phyloP scores from a whole-genome alignment of 2,329 filamentous ascomycete genomes.

The Paracorniculantispora psalliotae region DNA sequence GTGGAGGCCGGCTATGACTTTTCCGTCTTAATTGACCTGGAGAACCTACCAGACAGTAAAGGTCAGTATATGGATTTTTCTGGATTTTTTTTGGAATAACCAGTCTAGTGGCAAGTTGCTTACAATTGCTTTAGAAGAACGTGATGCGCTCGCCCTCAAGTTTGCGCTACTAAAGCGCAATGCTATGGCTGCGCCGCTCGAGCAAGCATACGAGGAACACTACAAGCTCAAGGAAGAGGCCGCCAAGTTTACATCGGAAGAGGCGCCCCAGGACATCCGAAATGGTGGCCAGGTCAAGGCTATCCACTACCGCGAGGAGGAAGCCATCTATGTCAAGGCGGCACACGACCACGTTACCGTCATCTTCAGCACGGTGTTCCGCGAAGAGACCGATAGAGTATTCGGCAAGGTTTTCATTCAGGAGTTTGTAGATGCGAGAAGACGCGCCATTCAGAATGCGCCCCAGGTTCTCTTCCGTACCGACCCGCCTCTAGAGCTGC shows the following conservation, averaged over 20 bases:
- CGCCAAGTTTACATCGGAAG: constrained; percentile 87
- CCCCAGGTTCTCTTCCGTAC: constrained; percentile 96
- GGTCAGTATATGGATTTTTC: constrained; percentile 39
- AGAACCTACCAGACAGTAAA: constrained; percentile 76
- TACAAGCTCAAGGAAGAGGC: constrained; percentile 81
- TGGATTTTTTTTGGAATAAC: not conserved
- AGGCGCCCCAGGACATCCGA: constrained; percentile 81
- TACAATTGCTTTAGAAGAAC: constrained; percentile 56
- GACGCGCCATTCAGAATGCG: constrained; percentile 94
- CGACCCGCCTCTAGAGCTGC: constrained; percentile 86
- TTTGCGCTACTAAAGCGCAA: constrained; percentile 94
- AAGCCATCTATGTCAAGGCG: constrained; percentile 98
- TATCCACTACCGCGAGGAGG: constrained; percentile 97
- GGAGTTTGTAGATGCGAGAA: constrained; percentile 94
- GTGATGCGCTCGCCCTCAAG: constrained; percentile 79
- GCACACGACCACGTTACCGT: constrained; percentile 96
- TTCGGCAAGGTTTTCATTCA: constrained; percentile 98
- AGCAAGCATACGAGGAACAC: constrained; percentile 93
- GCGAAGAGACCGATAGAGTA: constrained; percentile 94
- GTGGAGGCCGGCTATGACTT: constrained; percentile 95
- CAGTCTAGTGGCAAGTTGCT: constrained; percentile 9
- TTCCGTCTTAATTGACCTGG: constrained; percentile 83
- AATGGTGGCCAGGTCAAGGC: constrained; percentile 93
- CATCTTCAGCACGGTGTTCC: constrained; percentile 97
- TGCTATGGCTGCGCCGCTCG: constrained; percentile 97